These are phyloP conservation scores for Apiospora aurea DNA, from an alignment of 2,329 filamentous ascomycete genomes.

Conservation along the genomic window DNA sequence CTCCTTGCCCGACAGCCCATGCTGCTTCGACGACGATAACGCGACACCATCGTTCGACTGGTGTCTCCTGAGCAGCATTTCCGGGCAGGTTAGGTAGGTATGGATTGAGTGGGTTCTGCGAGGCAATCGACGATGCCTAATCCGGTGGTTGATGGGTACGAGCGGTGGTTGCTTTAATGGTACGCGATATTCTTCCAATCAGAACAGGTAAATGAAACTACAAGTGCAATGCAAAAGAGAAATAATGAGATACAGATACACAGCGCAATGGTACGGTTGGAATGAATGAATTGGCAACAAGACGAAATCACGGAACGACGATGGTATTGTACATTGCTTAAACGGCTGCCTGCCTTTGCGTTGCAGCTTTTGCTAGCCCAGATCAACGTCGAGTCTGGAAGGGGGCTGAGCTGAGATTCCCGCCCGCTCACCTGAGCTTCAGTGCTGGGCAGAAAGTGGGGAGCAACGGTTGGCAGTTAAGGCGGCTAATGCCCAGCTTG, in stretches of 20 bases:
- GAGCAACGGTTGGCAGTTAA: neutral
- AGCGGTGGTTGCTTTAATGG: neutral
- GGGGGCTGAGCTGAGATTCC: conserved; percentile 3
- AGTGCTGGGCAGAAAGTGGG: neutral
- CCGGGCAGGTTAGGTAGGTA: too few relatives aligned
- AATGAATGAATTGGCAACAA: neutral
- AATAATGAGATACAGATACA: neutral
- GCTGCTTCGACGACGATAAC: neutral
- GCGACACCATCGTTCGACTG: neutral
- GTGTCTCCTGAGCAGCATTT: neutral
- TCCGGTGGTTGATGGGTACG: neutral
- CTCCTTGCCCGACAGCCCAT: neutral
- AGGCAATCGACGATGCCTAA: neutral
- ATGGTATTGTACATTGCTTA: conserved; percentile 5
- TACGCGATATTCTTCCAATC: neutral
- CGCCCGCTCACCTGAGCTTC: neutral
- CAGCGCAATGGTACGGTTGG: neutral
- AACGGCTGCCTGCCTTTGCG: neutral
- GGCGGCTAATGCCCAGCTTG: too few relatives aligned
- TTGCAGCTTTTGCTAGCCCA: neutral
- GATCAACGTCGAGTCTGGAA: neutral
- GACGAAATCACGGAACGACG: neutral
- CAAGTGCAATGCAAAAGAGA: neutral
- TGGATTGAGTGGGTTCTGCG: neutral
- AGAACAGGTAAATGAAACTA: neutral